Base-by-base conservation (phyloP, 371 early-diverging fungal species). In the Zancudomyces culisetae region DNA sequence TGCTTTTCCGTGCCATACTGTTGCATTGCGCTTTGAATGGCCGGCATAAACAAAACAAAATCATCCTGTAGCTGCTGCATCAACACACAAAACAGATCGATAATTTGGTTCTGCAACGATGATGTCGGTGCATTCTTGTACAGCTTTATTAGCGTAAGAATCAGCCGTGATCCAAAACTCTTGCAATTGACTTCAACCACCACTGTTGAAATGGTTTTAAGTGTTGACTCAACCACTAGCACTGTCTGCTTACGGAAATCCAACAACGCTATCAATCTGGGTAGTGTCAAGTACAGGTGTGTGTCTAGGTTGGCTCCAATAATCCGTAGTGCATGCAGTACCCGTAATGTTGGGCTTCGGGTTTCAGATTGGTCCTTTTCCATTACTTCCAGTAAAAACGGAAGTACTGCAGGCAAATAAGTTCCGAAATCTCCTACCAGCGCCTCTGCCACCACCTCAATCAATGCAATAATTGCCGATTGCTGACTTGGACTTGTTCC, bases 251-350 rank as follows among this genome's bases (percentile, higher is more conserved):
- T 85, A 0, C 76, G 66, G 27, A 75, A 73, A 58, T 90, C 91
- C 57, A 92, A 79, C 42, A 88, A 72, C 42, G 72, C 65, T 45
- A 93, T 81, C 13, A 97, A 73, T 3, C 79, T 82, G 3, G 93
- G 96, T 45, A 93, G 77, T 8, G 94, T 83, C 22, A 97, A 69
- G 57, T 88, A 89, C 72, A 94, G 75, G 57, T 90, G 90, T 51
- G 92, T 90, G 60, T 95, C 94, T 52, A 95, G 77, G 54, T 83
- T 89, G 24, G 83, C 66, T 18, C 93, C 89, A 71, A 94, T 84
- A 1, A 81, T 76, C 40, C 78, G 75, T 61, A 97, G 71, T 0
- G 87, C 81, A 54, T 90, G 83, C 40, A 97, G 65, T 0, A 86
- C 87, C 47, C 79, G 75, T 40, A 76, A 68, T 0, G 91, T 86